phyloP scores from a whole-genome alignment of 2,329 filamentous ascomycete genomes.

The Aspergillus japonicus region DNA sequence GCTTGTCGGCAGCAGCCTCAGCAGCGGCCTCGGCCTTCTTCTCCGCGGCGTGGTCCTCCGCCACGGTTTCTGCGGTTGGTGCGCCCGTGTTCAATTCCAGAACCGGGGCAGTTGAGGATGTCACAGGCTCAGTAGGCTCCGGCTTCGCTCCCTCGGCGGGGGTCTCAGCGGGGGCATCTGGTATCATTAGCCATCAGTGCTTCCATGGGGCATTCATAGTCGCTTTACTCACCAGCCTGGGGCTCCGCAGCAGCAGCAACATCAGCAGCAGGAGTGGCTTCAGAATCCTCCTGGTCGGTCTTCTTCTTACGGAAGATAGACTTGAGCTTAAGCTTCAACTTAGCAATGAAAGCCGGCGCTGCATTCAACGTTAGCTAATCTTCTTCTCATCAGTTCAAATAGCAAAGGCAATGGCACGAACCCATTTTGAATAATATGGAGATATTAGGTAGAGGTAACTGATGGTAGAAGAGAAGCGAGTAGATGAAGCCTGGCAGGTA shows the following conservation, averaged over 20 bases:
- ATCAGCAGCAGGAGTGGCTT: slow-evolving; percentile 12
- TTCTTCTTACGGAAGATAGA: slow-evolving; percentile 36
- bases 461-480: background rate
- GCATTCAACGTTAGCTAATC: background rate
- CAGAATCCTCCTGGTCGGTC: slow-evolving; percentile 16
- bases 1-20: slow-evolving; percentile 11
- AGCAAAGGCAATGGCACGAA: background rate
- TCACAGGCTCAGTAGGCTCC: background rate
- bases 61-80: slow-evolving; percentile 8
- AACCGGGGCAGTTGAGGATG: background rate
- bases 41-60: slow-evolving; percentile 7
- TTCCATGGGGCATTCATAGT: background rate
- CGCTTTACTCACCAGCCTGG: slow-evolving; percentile 17
- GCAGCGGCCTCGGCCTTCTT: slow-evolving; percentile 9
- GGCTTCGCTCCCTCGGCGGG: slow-evolving; percentile 3
- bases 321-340: slow-evolving; percentile 36
- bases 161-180: slow-evolving; percentile 9
- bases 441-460: background rate
- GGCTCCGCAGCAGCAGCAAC: slow-evolving; percentile 14
- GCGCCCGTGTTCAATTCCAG: slow-evolving; percentile 9
- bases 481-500: background rate
- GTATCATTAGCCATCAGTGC: background rate
- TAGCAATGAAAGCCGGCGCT: slow-evolving; percentile 33
- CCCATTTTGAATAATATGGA: slow-evolving; percentile 23
- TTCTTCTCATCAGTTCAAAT: background rate